Evolutionary conservation across 345 rosid species (phyloP), one percentile per base, ranked within the genome.

Genomic region (Euclidium syriacum): DNA sequence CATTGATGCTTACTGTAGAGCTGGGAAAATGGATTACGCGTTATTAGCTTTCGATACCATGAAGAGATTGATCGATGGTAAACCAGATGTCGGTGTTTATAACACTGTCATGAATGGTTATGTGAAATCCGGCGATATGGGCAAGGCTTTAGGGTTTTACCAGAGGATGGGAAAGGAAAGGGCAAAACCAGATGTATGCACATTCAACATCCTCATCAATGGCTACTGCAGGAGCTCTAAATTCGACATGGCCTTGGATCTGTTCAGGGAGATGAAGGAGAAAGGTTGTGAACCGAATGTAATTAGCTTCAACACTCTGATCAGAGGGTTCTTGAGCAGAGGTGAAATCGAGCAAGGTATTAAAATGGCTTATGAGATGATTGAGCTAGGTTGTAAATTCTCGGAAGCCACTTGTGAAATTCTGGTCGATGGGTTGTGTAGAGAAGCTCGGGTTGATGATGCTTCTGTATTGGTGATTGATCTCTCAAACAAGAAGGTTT

Each of bases 361-460:
- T 5, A 74, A 64, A 53, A 79, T 91, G 92, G 96, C 85, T 3
- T 79, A 88, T 57, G 95, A 88, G 78, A 86, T 91, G 98, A 74
- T 81, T 47, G 87, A 83, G 48, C 27, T 82, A 15, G 83, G 88
- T 29, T 80, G 79, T 41, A 64, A 57, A 46, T 75, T 88, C 60
- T 91, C 95, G 0, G 71, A 53, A 17, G 88, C 72, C 3, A 91
- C 95, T 50, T 91, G 96, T 43, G 96, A 91, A 77, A 88, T 91
- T 79, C 57, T 91, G 53, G 81, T 86, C 34, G 81, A 82, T 75
- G 96, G 96, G 25, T 74, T 91, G 35, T 83, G 82, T 62, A 83
- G 80, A 67, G 80, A 65, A 65, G 80, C 80, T 17, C 52, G 54
- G 72, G 67, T 29, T 38, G 62, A 51, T 32, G 80, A 83, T 53